A percentile compares a stretch with the other conserved stretches of the same genome.
These are phyloP conservation scores for Sugiyamaella sp. DNA, from an alignment of 1,139 yeast species.

Conservation along the genomic window DNA sequence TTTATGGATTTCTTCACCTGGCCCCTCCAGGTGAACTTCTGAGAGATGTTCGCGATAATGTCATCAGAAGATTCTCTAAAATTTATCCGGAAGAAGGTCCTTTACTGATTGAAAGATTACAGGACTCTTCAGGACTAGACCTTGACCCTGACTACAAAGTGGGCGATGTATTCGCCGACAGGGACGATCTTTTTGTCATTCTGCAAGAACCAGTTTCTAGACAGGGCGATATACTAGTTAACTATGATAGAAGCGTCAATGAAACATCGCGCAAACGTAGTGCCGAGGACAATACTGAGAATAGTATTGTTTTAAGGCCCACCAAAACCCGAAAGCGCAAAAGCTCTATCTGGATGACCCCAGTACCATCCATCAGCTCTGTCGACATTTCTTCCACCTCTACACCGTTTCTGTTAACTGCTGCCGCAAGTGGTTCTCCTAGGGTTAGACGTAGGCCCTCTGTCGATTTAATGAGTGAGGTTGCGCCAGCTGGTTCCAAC, in stretches of 20 bases:
- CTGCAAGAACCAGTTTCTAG: conserved; percentile 21
- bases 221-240: not conserved
- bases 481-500: not conserved
- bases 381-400: not conserved
- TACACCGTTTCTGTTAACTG: too few species aligned
- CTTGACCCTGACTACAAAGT: conserved; percentile 73
- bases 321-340: conserved; percentile 21
- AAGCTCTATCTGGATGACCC: conserved; percentile 30
- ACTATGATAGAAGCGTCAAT: not conserved
- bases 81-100: conserved; percentile 62
- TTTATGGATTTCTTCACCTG: conserved; percentile 62
- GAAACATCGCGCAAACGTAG: conserved; percentile 10
- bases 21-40: conserved; percentile 53
- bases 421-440: not conserved
- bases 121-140: conserved; percentile 68
- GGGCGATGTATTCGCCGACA: conserved; percentile 61
- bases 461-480: conserved; percentile 12
- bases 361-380: not conserved
- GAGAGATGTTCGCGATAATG: conserved; percentile 53
- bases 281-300: conserved; percentile 1
- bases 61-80: conserved; percentile 54
- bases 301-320: conserved; percentile 8
- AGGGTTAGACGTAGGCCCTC: conserved; percentile 8
- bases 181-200: conserved; percentile 49
- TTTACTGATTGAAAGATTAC: conserved; percentile 57